Evolutionary conservation across 768 basidiomycete species (phyloP).

Genomic region (Rhizopogon salebrosus): DNA sequence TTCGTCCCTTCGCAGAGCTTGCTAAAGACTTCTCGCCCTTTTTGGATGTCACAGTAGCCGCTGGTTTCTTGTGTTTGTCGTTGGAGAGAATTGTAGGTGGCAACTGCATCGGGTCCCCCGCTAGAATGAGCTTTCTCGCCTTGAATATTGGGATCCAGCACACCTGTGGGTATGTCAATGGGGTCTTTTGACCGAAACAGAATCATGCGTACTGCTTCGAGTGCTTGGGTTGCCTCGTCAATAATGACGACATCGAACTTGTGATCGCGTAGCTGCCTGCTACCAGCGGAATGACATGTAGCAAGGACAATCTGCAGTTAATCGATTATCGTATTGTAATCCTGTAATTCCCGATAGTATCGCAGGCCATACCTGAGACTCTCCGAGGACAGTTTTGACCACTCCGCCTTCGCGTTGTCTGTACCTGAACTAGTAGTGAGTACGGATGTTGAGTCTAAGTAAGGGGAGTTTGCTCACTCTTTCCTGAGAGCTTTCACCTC

Average conservation of each 20-base stretch:
- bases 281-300: slow-evolving; percentile 93
- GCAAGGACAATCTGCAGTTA: slow-evolving; percentile 69
- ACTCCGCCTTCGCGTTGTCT: slow-evolving; percentile 84
- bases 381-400: slow-evolving; percentile 71
- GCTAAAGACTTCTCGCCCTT: slow-evolving; percentile 3
- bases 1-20: neutral
- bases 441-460: neutral
- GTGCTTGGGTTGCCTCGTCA: slow-evolving; percentile 95
- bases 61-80: slow-evolving; percentile 34
- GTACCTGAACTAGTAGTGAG: slow-evolving; percentile 47
- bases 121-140: slow-evolving; percentile 82
- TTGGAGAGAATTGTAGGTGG: slow-evolving; percentile 87
- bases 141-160: slow-evolving; percentile 98
- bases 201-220: slow-evolving; percentile 66
- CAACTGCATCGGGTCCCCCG: slow-evolving; percentile 94
- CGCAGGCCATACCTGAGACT: slow-evolving; percentile 55
- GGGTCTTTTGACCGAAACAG: neutral
- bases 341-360: neutral
- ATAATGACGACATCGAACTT: slow-evolving; percentile 92
- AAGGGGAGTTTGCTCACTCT: slow-evolving; percentile 52
- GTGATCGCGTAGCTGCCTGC: slow-evolving; percentile 69
- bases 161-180: slow-evolving; percentile 4
- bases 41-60: neutral
- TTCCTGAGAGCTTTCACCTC: slow-evolving; percentile 83
- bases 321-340: neutral